Conservation (phyloP, 495 filamentous ascomycete species). For the Extremus antarcticus region DNA sequence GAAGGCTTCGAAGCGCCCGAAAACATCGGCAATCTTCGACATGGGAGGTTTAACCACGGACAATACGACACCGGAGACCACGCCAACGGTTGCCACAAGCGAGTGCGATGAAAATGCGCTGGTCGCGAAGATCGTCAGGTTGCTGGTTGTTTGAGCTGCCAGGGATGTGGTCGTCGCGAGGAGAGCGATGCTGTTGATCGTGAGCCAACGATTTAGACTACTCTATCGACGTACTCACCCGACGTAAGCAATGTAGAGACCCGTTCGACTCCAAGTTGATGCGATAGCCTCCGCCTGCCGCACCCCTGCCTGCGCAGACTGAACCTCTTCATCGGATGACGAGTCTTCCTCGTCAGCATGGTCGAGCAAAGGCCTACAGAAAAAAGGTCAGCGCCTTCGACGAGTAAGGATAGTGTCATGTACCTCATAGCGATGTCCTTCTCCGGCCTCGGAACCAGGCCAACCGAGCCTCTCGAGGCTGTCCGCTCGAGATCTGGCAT, state of each 20-base stretch:
- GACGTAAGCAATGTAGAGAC: slow-evolving; percentile 44
- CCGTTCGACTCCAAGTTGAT: slow-evolving; percentile 43
- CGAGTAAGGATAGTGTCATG: neutral
- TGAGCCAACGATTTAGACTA: too few species aligned
- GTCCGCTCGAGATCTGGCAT: neutral
- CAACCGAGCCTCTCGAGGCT: neutral
- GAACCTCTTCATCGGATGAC: slow-evolving; percentile 9
- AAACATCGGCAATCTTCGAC: slow-evolving; percentile 60
- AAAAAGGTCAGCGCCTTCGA: neutral
- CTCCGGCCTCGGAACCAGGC: neutral
- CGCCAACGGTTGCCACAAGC: slow-evolving; percentile 44
- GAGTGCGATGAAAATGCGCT: slow-evolving; percentile 50
- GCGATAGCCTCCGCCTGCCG: slow-evolving; percentile 47
- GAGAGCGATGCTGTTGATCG: slow-evolving; percentile 39
- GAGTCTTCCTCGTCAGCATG: neutral
- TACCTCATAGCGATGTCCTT: neutral
- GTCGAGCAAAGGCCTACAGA: neutral
- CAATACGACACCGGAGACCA: slow-evolving; percentile 49
- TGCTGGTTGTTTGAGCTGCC: slow-evolving; percentile 45
- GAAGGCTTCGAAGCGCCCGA: slow-evolving; percentile 57
- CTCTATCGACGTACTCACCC: too few species aligned
- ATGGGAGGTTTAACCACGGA: slow-evolving; percentile 58
- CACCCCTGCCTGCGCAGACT: slow-evolving; percentile 43
- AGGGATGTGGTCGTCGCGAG: slow-evolving; percentile 48
- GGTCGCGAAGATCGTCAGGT: slow-evolving; percentile 46